These are phyloP conservation scores for Mucor plumbeus DNA, from an alignment of 371 early-diverging fungal genomes.

Conservation along the genomic window DNA sequence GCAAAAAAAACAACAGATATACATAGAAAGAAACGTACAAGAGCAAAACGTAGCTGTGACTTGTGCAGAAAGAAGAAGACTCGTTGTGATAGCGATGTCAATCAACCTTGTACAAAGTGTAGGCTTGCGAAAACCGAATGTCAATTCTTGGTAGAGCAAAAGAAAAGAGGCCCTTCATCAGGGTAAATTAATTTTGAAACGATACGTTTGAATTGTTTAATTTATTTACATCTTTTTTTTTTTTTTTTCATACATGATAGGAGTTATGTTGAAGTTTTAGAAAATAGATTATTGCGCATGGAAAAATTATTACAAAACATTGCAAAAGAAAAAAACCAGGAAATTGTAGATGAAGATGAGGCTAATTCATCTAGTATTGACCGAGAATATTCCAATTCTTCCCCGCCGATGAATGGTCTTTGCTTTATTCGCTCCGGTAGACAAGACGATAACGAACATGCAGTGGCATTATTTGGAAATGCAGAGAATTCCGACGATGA, in stretches of 20 bases:
- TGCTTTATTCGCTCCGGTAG: background rate
- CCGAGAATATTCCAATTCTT: background rate
- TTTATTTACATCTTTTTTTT: background rate
- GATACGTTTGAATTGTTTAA: background rate
- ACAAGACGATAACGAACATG: background rate
- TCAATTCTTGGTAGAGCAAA: conserved; percentile 39
- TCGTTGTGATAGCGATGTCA: conserved; percentile 34
- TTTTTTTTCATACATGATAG: background rate
- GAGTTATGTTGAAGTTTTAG: conserved; percentile 43
- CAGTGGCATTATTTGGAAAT: background rate
- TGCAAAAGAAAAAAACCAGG: conserved; percentile 4
- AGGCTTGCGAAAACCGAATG: conserved; percentile 29
- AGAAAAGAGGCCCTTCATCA: conserved; percentile 42
- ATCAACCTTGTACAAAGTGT: conserved; percentile 44
- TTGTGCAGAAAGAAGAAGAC: conserved; percentile 33
- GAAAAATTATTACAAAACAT: conserved; percentile 34
- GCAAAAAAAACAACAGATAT: background rate
- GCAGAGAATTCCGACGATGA: background rate
- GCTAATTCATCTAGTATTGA: background rate
- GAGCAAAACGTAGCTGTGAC: conserved; percentile 38
- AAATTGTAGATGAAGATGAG: background rate
- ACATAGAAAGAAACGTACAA: conserved; percentile 17
- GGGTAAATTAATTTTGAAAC: conserved; percentile 23
- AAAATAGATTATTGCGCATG: conserved; percentile 40
- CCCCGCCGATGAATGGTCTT: background rate